Conservation (phyloP, 768 basidiomycete species). For the Russula vinacea region DNA sequence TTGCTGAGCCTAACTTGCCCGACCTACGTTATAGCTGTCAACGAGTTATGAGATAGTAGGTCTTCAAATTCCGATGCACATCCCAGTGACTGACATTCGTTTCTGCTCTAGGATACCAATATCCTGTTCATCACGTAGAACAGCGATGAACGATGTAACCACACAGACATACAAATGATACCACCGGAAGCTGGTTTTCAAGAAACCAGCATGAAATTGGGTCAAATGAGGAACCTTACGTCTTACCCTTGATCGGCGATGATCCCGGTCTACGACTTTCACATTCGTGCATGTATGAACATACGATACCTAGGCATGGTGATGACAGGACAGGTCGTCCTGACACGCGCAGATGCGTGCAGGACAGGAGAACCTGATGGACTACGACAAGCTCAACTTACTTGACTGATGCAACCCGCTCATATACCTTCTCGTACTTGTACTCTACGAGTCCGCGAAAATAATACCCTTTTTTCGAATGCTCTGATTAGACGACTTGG, state of each 20-base stretch:
- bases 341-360: neutral
- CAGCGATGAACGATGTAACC: neutral
- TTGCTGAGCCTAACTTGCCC: neutral
- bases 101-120: slow-evolving; percentile 4
- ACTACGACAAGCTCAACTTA: neutral
- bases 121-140: neutral
- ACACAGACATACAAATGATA: too few relatives aligned
- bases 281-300: neutral
- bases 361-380: neutral
- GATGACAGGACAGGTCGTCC: neutral
- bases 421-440: neutral
- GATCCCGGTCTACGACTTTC: neutral
- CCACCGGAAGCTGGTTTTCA: neutral
- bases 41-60: slow-evolving; percentile 2
- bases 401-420: neutral
- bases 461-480: neutral
- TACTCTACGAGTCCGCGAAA: neutral
- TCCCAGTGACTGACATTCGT: neutral
- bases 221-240: neutral
- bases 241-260: neutral
- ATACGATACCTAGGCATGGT: neutral
- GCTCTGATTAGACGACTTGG: neutral
- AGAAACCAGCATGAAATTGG: neutral
- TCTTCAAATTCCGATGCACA: neutral
- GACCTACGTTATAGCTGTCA: neutral